These are phyloP conservation scores for Eutrema yunnanense DNA, from an alignment of 345 rosid genomes.

Conservation along the genomic window DNA sequence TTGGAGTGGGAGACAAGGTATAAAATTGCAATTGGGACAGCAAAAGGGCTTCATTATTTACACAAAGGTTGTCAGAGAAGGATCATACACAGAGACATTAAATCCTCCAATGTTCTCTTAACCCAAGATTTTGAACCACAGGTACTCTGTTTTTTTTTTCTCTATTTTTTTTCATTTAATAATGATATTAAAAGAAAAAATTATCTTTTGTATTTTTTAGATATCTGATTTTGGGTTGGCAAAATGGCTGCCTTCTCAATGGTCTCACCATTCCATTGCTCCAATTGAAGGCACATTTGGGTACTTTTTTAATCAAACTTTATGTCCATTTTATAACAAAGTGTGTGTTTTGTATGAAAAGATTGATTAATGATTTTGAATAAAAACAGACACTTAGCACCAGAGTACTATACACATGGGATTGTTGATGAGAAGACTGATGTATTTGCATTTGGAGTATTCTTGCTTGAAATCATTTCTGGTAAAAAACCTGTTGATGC, in stretches of 20 bases:
- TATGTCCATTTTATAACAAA: conserved; percentile 1
- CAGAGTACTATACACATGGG: conserved; percentile 95
- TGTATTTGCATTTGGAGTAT: conserved; percentile 95
- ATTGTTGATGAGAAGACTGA: conserved; percentile 97
- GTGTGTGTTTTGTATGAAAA: neutral
- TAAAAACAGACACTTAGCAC: conserved; percentile 76
- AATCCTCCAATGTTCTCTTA: conserved; percentile 81
- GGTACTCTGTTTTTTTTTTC: conserved; percentile 22
- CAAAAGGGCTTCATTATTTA: conserved; percentile 80
- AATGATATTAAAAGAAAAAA: neutral
- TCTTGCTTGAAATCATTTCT: conserved; percentile 77
- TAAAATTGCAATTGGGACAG: conserved; percentile 72
- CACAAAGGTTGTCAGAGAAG: conserved; percentile 91
- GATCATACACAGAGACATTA: conserved; percentile 93
- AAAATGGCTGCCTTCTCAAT: conserved; percentile 97
- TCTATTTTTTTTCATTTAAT: neutral
- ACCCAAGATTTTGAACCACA: conserved; percentile 77
- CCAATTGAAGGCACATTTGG: conserved; percentile 99
- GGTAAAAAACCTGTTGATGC: conserved; percentile 88
- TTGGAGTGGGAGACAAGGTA: conserved; percentile 78
- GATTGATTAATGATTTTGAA: neutral
- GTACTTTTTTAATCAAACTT: conserved; percentile 29
- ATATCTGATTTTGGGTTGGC: conserved; percentile 97
- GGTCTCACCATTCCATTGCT: conserved; percentile 97
- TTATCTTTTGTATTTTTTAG: conserved; percentile 23